Evolutionary conservation across 768 basidiomycete species (phyloP).

Genomic region (Termitomyces titanicus): DNA sequence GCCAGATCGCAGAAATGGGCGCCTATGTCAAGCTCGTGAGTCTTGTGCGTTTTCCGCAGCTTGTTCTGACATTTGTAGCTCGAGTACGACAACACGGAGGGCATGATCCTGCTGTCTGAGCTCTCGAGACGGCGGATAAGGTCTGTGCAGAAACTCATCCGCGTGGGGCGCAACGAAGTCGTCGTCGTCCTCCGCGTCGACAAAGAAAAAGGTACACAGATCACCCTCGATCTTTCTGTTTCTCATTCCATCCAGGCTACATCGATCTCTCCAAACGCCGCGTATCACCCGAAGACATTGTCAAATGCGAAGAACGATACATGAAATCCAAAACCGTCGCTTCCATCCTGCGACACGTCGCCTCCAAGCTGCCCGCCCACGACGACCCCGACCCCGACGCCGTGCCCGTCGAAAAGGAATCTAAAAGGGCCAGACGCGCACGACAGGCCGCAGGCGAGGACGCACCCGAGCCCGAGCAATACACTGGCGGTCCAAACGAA

Average conservation of each 20-base stretch:
- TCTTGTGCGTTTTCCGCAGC: slow-evolving; percentile 8
- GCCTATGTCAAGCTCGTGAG: slow-evolving; percentile 96
- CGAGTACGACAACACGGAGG: slow-evolving; percentile 98
- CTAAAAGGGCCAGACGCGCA: slow-evolving; percentile 43
- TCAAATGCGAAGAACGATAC: slow-evolving; percentile 68
- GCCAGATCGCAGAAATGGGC: slow-evolving; percentile 99
- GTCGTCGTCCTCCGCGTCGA: slow-evolving; percentile 97
- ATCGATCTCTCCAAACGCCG: slow-evolving; percentile 98
- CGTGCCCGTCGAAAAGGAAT: slow-evolving; percentile 41
- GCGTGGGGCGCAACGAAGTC: slow-evolving; percentile 96
- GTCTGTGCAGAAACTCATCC: slow-evolving; percentile 96
- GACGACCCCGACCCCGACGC: slow-evolving; percentile 17
- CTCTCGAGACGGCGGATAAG: slow-evolving; percentile 94
- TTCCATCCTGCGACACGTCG: slow-evolving; percentile 89
- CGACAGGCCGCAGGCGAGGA: slow-evolving; percentile 46
- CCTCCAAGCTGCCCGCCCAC: slow-evolving; percentile 67
- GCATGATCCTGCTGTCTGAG: slow-evolving; percentile 99
- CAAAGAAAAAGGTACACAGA: slow-evolving; percentile 87
- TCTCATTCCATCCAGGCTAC: slow-evolving; percentile 61
- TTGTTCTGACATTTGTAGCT: slow-evolving; percentile 47
- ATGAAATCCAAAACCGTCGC: slow-evolving; percentile 86
- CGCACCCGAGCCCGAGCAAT: slow-evolving; percentile 22
- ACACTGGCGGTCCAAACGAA: slow-evolving; percentile 51
- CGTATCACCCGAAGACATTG: slow-evolving; percentile 96
- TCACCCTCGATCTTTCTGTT: background rate